phyloP scores from a whole-genome alignment of 1,284 basidiomycete genomes.

The Ganoderma boninense region DNA sequence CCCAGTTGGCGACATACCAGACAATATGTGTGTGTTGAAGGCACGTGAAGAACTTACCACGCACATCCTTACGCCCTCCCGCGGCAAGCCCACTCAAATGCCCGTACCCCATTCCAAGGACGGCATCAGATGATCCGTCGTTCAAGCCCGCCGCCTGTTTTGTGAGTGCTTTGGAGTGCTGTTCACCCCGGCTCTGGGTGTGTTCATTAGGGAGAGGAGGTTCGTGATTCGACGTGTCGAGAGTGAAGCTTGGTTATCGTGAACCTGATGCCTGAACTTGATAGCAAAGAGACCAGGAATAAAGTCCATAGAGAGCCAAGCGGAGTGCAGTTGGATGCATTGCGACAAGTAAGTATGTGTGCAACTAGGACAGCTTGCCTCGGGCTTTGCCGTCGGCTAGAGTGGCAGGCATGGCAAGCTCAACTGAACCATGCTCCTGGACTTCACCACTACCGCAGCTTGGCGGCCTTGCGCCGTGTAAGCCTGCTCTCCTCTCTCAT shows the following conservation, averaged over 20 bases:
- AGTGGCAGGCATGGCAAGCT: neutral
- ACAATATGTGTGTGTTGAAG: neutral
- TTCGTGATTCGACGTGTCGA: neutral
- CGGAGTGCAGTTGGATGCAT: neutral
- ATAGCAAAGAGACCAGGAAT: too few species aligned
- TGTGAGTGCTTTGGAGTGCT: too few species aligned
- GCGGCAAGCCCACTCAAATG: too few species aligned
- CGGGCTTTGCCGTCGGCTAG: neutral
- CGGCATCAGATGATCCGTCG: neutral
- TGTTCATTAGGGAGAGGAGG: too few species aligned
- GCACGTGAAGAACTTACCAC: neutral
- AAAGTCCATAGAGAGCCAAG: too few species aligned
- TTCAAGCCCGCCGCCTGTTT: neutral
- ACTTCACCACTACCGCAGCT: neutral
- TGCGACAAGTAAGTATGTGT: neutral
- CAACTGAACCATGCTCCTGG: neutral
- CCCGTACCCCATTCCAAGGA: neutral
- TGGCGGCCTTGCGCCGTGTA: neutral
- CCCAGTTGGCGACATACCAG: neutral
- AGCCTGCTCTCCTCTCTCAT: neutral
- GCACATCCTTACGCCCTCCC: neutral
- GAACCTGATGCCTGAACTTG: too few species aligned
- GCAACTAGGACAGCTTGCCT: neutral
- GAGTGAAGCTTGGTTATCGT: too few species aligned
- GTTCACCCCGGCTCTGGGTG: too few species aligned